phyloP scores from a whole-genome alignment of 1,139 yeast genomes.

The Arxiozyma slooffiae region DNA sequence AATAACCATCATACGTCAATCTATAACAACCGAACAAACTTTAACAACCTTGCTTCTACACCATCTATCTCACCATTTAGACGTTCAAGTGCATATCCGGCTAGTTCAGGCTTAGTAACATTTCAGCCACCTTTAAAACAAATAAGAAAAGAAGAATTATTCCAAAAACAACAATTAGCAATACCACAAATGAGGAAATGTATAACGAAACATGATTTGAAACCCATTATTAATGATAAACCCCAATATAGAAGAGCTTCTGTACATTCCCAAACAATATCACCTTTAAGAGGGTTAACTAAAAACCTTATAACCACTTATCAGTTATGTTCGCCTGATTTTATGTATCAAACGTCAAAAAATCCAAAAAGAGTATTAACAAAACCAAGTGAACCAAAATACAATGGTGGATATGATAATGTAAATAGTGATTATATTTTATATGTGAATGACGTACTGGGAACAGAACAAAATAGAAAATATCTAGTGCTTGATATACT shows the following conservation, averaged over 20 bases:
- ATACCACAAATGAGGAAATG: slow-evolving; percentile 24
- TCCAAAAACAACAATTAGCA: slow-evolving; percentile 1
- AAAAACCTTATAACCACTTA: slow-evolving; percentile 71
- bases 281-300: slow-evolving; percentile 79
- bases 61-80: slow-evolving; percentile 19
- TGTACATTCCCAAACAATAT: slow-evolving; percentile 64
- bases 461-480: slow-evolving; percentile 76
- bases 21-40: background rate
- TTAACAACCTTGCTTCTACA: background rate
- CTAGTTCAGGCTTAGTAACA: slow-evolving; percentile 8
- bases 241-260: slow-evolving; percentile 79
- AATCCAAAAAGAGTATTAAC: slow-evolving; percentile 90
- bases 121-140: slow-evolving; percentile 19
- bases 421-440: slow-evolving; percentile 83
- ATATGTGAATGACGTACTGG: slow-evolving; percentile 88
- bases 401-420: slow-evolving; percentile 80
- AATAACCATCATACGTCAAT: background rate
- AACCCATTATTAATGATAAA: slow-evolving; percentile 51
- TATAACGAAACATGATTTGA: slow-evolving; percentile 39
- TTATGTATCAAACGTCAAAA: slow-evolving; percentile 71
- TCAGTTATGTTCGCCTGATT: slow-evolving; percentile 77
- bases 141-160: slow-evolving; percentile 15
- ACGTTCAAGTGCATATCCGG: slow-evolving; percentile 27
- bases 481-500: slow-evolving; percentile 81
- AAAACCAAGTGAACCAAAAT: slow-evolving; percentile 78